Base-by-base conservation (phyloP, 2,329 filamentous ascomycete genomes). In the Purpureocillium takamizusanense region DNA sequence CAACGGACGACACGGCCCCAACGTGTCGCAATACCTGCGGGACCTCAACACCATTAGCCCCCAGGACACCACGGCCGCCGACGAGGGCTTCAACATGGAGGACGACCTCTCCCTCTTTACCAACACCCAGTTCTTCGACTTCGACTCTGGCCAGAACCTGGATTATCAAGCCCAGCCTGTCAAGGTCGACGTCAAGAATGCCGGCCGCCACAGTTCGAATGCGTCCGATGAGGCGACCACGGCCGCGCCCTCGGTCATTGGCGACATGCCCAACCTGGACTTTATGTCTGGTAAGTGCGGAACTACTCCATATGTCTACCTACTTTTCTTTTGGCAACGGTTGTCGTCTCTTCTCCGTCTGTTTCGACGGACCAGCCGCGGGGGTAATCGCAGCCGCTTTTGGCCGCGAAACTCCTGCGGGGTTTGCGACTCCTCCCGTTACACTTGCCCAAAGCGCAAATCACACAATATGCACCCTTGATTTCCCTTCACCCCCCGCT, bases 11-110 rank as follows among this genome's bases (percentile, higher is more conserved):
- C 80, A 83, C 56, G 84, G 77, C 51, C 83, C 86, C 55, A 94
- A 94, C 61, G 85, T 95, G 64, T 88, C 87, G 55, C 83, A 88
- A 56, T 94, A 92, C 67, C 74, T 95, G 48, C 83, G 86, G 53
- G 83, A 89, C 50, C 72, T 95, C 53, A 95, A 95, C 68, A 76
- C 79, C 44, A 69, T 82, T 44, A 77, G 79, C 51, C 75, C 83
- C 38, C 70, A 81, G 44, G 74, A 69, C 37, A 50, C 49, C 41
- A 52, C 69, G 17, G 57, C 73, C 21, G 56, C 59, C 38, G 72
- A 81, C 43, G 76, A 83, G 38, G 62, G 69, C 37, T 74, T 81
- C 60, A 73, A 73, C 50, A 67, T 83, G 46, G 81, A 86, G 50
- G 78, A 83, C 43, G 81, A 88, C 46, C 67, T 90, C 36, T 80